Percentiles rank a stretch among this genome's conserved stretches.
Evolutionary conservation across 148 eudicot species (phyloP).

Genomic region (Selenicereus undatus): DNA sequence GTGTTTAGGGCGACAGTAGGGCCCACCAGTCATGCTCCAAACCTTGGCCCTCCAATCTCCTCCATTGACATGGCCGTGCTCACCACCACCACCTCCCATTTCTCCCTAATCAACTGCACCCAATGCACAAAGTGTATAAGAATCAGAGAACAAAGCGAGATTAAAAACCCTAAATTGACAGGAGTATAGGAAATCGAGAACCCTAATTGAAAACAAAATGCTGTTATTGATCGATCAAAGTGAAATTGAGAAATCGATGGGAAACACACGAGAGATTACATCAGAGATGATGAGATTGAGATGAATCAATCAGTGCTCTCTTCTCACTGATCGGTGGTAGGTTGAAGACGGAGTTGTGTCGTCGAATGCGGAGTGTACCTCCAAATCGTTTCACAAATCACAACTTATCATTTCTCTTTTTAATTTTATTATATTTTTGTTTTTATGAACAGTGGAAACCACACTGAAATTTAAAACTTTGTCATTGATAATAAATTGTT

Average conservation of each 20-base stretch:
- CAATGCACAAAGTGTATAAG: not conserved
- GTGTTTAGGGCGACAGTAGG: conserved; percentile 79
- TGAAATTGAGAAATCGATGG: not conserved
- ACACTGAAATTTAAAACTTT: no score
- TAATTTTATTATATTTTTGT: no score
- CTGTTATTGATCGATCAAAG: not conserved
- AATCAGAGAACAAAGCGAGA: not conserved
- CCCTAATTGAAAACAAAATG: conserved; percentile 10
- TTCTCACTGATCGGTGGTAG: not conserved
- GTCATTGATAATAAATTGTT: no score
- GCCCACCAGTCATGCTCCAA: conserved; percentile 92
- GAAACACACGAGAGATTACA: conserved; percentile 1
- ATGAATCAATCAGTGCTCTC: not conserved
- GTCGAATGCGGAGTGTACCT: not conserved
- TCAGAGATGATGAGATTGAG: not conserved
- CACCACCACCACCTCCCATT: conserved; percentile 50
- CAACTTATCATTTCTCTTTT: not conserved
- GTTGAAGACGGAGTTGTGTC: not conserved
- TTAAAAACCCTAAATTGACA: conserved; percentile 19
- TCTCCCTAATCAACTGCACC: conserved; percentile 16
- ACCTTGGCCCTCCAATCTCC: conserved; percentile 84
- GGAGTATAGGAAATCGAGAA: conserved; percentile 6
- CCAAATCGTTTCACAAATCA: not conserved
- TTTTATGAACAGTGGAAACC: no score
- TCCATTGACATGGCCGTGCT: conserved; percentile 50